Evolutionary conservation across 2,329 filamentous ascomycete genomes (phyloP).

Genomic region (Didymella glomerata): DNA sequence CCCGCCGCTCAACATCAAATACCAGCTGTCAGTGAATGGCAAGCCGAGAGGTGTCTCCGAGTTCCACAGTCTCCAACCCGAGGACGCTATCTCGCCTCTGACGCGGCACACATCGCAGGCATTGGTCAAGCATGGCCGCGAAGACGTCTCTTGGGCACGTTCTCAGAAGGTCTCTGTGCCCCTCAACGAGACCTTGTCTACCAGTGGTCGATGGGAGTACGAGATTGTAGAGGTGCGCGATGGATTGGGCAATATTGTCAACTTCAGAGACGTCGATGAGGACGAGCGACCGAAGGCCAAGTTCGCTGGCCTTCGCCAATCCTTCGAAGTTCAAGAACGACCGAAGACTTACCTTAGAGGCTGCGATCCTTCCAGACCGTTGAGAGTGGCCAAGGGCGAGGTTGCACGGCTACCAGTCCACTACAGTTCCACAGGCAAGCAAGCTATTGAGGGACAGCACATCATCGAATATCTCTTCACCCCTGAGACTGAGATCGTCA

Average conservation of each 20-base stretch:
- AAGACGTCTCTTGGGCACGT: slow-evolving; percentile 83
- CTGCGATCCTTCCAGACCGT: slow-evolving; percentile 80
- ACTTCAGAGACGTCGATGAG: slow-evolving; percentile 72
- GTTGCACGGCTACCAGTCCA: slow-evolving; percentile 73
- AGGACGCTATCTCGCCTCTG: slow-evolving; percentile 81
- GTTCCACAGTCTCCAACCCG: slow-evolving; percentile 92
- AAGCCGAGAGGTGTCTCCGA: slow-evolving; percentile 80
- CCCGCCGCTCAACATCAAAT: slow-evolving; percentile 89
- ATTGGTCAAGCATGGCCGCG: slow-evolving; percentile 64
- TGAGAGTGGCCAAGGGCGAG: slow-evolving; percentile 83
- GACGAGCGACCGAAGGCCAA: slow-evolving; percentile 69
- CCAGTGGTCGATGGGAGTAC: slow-evolving; percentile 85
- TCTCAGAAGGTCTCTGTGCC: slow-evolving; percentile 78
- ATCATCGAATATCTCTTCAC: slow-evolving; percentile 84
- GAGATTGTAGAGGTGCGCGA: slow-evolving; percentile 91
- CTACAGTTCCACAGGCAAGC: slow-evolving; percentile 70
- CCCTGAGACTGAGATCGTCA: slow-evolving; percentile 72
- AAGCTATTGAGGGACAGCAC: slow-evolving; percentile 70
- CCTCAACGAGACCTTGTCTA: slow-evolving; percentile 86
- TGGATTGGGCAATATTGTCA: slow-evolving; percentile 84
- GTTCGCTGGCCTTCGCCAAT: slow-evolving; percentile 72
- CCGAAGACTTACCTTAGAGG: slow-evolving; percentile 75
- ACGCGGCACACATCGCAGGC: slow-evolving; percentile 66
- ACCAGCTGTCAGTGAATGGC: slow-evolving; percentile 86
- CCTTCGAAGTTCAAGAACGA: slow-evolving; percentile 85